Conservation (phyloP, 2,329 filamentous ascomycete species). For the Fusarium sarcochroum region DNA sequence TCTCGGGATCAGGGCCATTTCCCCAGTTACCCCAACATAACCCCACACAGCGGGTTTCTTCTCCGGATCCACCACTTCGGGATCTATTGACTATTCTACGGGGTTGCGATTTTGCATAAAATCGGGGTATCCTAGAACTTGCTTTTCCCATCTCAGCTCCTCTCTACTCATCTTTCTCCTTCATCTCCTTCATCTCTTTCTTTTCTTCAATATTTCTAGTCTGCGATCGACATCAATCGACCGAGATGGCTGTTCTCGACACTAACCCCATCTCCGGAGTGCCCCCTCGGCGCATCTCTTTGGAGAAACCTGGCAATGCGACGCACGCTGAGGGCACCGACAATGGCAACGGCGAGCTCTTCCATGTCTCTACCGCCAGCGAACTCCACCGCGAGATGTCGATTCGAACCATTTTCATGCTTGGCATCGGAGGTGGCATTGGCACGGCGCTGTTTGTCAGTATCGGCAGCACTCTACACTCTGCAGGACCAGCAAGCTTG, state of each 20-base stretch:
- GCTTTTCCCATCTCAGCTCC: neutral
- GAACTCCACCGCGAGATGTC: constrained; percentile 20
- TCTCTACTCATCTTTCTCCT: neutral
- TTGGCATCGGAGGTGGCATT: constrained; percentile 69
- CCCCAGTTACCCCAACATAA: no score
- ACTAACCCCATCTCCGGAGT: neutral
- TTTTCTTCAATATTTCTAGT: no score
- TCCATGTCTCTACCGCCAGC: constrained; percentile 2
- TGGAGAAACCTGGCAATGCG: constrained; percentile 6
- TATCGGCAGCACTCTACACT: constrained; percentile 65
- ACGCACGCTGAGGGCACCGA: constrained; percentile 1
- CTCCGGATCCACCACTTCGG: no score
- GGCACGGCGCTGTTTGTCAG: constrained; percentile 70
- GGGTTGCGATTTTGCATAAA: no score
- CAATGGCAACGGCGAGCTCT: neutral
- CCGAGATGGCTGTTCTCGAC: constrained; percentile 1
- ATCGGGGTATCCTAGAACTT: neutral
- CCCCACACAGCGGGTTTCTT: no score
- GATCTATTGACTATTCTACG: no score
- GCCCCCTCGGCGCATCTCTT: constrained; percentile 1
- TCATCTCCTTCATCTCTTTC: neutral
- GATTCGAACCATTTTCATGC: constrained; percentile 18
- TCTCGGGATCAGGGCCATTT: no score
- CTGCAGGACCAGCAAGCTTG: constrained; percentile 60
- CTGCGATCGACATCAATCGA: neutral